Percentiles rank a stretch among this genome's conserved stretches.
Conservation (phyloP, 2,329 filamentous ascomycete genomes). For the Ophiocordyceps camponoti-saundersi region DNA sequence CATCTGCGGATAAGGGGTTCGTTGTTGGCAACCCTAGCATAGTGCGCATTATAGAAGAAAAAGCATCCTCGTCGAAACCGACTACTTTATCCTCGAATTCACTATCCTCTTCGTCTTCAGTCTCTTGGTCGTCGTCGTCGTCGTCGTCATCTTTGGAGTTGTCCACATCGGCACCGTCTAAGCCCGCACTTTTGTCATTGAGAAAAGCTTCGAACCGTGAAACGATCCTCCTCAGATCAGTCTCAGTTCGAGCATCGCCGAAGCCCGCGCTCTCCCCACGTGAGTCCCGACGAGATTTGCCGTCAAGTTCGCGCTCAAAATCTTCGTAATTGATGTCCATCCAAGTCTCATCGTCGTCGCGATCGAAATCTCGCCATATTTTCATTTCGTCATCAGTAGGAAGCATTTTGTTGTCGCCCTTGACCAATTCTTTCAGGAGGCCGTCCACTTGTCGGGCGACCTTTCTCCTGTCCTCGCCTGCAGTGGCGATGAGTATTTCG, state of each 20-base stretch:
- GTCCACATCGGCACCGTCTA: conserved; percentile 58
- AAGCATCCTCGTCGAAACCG: conserved; percentile 72
- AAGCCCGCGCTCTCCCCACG: conserved; percentile 26
- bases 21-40: conserved; percentile 56
- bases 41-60: conserved; percentile 75
- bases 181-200: conserved; percentile 65
- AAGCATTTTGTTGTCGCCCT: conserved; percentile 48
- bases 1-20: neutral
- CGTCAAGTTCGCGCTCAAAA: conserved; percentile 64
- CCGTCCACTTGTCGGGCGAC: conserved; percentile 60
- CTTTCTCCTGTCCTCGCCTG: conserved; percentile 50
- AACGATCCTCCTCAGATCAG: conserved; percentile 78
- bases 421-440: conserved; percentile 56
- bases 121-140: conserved; percentile 28
- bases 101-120: conserved; percentile 34
- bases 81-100: conserved; percentile 59
- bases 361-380: conserved; percentile 41
- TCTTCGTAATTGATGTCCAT: conserved; percentile 82
- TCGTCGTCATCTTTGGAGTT: conserved; percentile 54
- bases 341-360: conserved; percentile 80
- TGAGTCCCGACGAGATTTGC: conserved; percentile 12
- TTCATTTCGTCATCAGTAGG: conserved; percentile 60
- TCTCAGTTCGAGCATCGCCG: conserved; percentile 50
- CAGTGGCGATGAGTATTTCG: conserved; percentile 64
- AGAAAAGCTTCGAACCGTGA: conserved; percentile 85